Base-by-base conservation (phyloP, 2,329 filamentous ascomycete species). In the Diaporthe citriasiana region DNA sequence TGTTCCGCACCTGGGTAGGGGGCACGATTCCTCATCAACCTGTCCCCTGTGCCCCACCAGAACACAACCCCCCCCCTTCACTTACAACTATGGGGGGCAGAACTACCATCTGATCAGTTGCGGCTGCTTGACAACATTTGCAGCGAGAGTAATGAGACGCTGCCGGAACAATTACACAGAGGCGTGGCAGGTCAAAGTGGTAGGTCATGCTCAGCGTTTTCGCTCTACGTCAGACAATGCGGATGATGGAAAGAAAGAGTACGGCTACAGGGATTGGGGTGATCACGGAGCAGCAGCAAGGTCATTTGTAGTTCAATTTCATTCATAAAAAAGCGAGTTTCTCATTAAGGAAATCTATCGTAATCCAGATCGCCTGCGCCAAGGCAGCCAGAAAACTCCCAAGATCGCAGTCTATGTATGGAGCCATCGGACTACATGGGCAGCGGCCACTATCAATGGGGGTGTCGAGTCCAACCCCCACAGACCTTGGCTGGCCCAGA, bases 321-420 rank as follows among this genome's bases (percentile, higher is more conserved):
- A 45, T 74, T 45, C 65, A 69, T 71, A 42, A 75, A 22, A 22
- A 71, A 71, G 55, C 68, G 33, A 42, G 45, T 71, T 38, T 74
- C 45, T 73, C 68, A 74, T 75, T 74, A 75, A 73, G 72, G 72
- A 74, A 74, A 75, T 75, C 74, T 75, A 75, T 75, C 72, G 50
- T 72, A 69, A 74, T 75, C 74, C 74, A 75, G 74, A 74, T 75
- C 47, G 74, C 72, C 74, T 74, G 72, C 71, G 60, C 74, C 72
- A 75, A 75, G 69, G 74, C 69, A 74, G 69, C 74, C 74, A 71
- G 74, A 70, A 75, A 74, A 75, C 74, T 75, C 74, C 74, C 74
- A 70, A 72, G 72, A 63, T 75, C 73, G 71, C 68, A 75, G 55
- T 74, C 74, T 71, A 72, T 65, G 30, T 73, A 50, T 70, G 68